Evolutionary conservation across 2,329 filamentous ascomycete genomes (phyloP), one percentile per base, ranked within the genome.

Genomic region (Arthrobotrys megalospora): DNA sequence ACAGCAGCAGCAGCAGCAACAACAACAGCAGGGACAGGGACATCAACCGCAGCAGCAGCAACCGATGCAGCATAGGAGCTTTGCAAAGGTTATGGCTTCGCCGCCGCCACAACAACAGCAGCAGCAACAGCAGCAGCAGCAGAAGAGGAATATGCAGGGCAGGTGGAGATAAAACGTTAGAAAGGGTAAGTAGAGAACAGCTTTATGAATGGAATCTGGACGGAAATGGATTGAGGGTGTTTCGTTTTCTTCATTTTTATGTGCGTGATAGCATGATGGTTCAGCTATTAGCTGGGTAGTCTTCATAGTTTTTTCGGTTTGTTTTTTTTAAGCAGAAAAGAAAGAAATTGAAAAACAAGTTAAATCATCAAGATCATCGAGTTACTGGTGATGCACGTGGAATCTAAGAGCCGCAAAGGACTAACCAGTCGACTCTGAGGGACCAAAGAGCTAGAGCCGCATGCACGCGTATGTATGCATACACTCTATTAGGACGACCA

Each of bases 41-140:
- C 69, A 58, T 6, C 43, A 38, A 24, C 38, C 7, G 47, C 71
- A 69, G 48, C 55, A 32, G n/a, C 36, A 43, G 34, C 16, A 34
- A 2, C 53, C 66, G 12, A 41, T 71, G 58, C 60, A 67, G 36
- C 75, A 78, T 64, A 52, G 75, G 5, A 78, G 75, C 34, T 78
- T 78, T 43, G 75, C 75, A n/a, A 78, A 78, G 32, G 75, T 78
- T 34, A 78, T 78, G 62, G 75, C 67, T 16, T 78, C 75, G 32
- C 75, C 68, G 21, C 68, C 70, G 24, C 70, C 70, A 16, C 60
- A 28, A 12, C 16, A 8, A 10, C 45, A 21, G 28, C 34, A 21
- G 21, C 55, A 55, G 19, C 45, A 32, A 34, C 53, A 41, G 53
- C 53, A 38, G 43, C 53, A 55, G 12, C 55, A 43, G 53, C 66